Percentiles rank a stretch among this genome's conserved stretches.
These are phyloP conservation scores for Xanthoceras sorbifolium DNA, from an alignment of 345 rosid species.

Conservation along the genomic window DNA sequence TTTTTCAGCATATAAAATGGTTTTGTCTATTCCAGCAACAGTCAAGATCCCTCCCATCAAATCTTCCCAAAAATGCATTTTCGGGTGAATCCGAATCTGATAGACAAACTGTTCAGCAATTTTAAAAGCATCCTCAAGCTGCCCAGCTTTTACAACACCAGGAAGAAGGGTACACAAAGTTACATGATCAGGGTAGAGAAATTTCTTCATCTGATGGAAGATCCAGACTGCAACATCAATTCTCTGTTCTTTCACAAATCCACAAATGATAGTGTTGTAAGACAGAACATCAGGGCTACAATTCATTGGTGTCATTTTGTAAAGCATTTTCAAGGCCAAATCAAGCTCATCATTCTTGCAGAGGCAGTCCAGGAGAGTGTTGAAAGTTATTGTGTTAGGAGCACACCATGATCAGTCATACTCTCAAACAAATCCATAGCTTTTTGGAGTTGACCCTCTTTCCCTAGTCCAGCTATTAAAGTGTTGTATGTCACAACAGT, in stretches of 20 bases:
- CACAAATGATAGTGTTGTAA: slow-evolving; percentile 80
- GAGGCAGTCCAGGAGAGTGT: slow-evolving; percentile 85
- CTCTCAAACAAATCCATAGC: slow-evolving; percentile 59
- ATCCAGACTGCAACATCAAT: slow-evolving; percentile 67
- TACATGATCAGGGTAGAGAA: slow-evolving; percentile 69
- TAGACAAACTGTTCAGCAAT: slow-evolving; percentile 57
- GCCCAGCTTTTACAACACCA: slow-evolving; percentile 65
- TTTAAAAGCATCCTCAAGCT: slow-evolving; percentile 65
- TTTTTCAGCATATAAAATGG: slow-evolving; percentile 62
- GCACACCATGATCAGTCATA: slow-evolving; percentile 57
- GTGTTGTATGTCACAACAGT: slow-evolving; percentile 87
- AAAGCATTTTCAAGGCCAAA: slow-evolving; percentile 68
- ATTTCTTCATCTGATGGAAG: slow-evolving; percentile 89
- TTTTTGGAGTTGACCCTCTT: slow-evolving; percentile 62
- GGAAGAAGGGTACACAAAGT: slow-evolving; percentile 89
- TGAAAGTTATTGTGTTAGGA: slow-evolving; percentile 80
- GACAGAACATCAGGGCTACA: slow-evolving; percentile 79
- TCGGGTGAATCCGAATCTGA: slow-evolving; percentile 28
- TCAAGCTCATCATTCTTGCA: slow-evolving; percentile 84
- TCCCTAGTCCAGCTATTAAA: slow-evolving; percentile 74
- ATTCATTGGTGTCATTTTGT: slow-evolving; percentile 55
- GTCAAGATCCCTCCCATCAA: slow-evolving; percentile 66
- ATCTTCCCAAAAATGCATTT: slow-evolving; percentile 64
- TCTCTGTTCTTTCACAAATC: slow-evolving; percentile 59
- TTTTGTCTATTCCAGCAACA: slow-evolving; percentile 60